Base-by-base conservation (phyloP, 2,329 filamentous ascomycete species). In the Colletotrichum siamense region DNA sequence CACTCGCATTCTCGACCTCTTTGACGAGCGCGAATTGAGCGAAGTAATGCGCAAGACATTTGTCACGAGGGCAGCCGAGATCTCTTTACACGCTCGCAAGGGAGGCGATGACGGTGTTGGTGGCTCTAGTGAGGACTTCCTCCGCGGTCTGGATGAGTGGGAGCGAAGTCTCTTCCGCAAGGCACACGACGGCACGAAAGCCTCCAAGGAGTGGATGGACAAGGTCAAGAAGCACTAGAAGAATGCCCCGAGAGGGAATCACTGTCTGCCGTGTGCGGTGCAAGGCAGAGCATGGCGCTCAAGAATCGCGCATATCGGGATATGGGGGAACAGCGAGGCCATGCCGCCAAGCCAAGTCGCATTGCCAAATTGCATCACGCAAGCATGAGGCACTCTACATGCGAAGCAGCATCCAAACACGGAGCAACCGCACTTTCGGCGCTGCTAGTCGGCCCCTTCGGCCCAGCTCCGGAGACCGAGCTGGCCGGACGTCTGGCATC, bases 1-100 rank as follows among this genome's bases (percentile, higher is more conserved):
- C 5, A 94, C 95, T 61, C 91, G 95, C 68, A 96, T 98, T 85
- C 88, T 99, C 77, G 96, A 98, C 75, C 86, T 99, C 1, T 98
- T 98, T 77, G 96, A 98, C 74, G 96, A 98, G 84, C 83, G 84
- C 61, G 91, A 92, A 76, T 93, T 98, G 72, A 95, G 95, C 72
- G 91, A 95, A 78, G 92, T 97, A 24, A 84, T 96, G 79, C 89
- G 91, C 72, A 89, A 94, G 87, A 96, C 95, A 0, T 99, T 98
- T 85, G 95, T 96, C 79, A 90, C 91, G 66, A 90, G 97, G 64
- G 95, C 96, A 1, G 90, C 92, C 3, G 95, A 98, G 78, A 95
- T 99, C 67, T 95, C 95, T 8, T 92, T 99, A 82, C 95, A 98
- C 83, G 96, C 96, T 4, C 92, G 96, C 79, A 98, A 98, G 85